These are phyloP conservation scores for Colletotrichum sp. DNA, from an alignment of 2,329 filamentous ascomycete genomes.

Conservation along the genomic window DNA sequence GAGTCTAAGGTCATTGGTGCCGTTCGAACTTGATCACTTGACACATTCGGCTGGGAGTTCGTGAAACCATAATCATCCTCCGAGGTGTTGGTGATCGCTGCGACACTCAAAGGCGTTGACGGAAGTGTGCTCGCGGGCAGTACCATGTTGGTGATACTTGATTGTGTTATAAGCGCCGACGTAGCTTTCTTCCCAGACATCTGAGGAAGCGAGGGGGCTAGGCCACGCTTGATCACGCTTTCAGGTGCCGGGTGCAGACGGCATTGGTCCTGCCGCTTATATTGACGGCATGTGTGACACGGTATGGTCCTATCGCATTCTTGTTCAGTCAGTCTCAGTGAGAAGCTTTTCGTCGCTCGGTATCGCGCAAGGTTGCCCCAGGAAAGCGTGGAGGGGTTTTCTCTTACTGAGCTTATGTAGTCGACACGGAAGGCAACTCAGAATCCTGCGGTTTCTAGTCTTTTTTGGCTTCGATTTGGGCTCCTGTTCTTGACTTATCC, in stretches of 20 bases:
- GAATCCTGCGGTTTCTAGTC: not conserved
- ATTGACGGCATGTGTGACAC: conserved; percentile 33
- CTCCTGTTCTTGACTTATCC: not conserved
- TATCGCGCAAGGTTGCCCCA: not conserved
- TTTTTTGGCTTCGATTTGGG: not conserved
- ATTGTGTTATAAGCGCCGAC: not conserved
- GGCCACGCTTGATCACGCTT: not conserved
- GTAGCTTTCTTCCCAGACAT: not conserved
- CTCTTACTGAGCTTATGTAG: conserved; percentile 31
- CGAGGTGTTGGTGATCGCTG: not conserved
- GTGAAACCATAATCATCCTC: not conserved
- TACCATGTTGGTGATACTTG: not conserved
- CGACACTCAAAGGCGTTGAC: not conserved
- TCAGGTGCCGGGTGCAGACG: conserved; percentile 29
- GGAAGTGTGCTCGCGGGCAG: not conserved
- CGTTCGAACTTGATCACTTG: not conserved
- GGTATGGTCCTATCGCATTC: conserved; percentile 34
- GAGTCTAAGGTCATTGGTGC: not conserved
- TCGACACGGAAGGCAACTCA: conserved; percentile 36
- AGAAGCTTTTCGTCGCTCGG: not conserved
- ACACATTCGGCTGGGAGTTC: not conserved
- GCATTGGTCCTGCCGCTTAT: conserved; percentile 32
- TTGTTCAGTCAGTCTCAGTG: not conserved
- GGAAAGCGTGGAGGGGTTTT: not conserved
- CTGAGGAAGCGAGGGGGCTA: not conserved